A percentile compares a stretch with the other conserved stretches of the same genome.
Evolutionary conservation across 805 yeast species (phyloP).

Genomic region (Lachancea lanzarotensis): DNA sequence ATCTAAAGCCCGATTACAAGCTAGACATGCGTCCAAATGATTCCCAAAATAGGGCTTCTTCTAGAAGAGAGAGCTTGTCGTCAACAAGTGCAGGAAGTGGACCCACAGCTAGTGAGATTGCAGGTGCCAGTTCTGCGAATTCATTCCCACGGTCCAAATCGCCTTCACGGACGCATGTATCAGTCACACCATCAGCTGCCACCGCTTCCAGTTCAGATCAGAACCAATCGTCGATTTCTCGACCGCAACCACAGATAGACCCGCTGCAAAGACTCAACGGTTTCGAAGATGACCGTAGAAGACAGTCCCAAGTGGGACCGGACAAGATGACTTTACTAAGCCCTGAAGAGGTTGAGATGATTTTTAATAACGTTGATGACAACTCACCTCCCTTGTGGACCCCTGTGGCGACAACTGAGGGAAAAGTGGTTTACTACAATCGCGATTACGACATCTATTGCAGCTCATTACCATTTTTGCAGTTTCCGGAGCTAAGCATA

Average conservation of each 20-base stretch:
- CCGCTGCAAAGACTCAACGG: slow-evolving; percentile 8
- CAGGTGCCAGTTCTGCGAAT: neutral
- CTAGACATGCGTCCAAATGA: slow-evolving; percentile 7
- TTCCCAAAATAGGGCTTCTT: neutral
- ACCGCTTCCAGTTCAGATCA: neutral
- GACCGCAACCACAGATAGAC: slow-evolving; percentile 8
- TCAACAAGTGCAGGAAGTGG: slow-evolving; percentile 15
- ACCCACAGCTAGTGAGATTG: slow-evolving; percentile 1
- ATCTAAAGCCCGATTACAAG: slow-evolving; percentile 9
- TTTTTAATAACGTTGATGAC: slow-evolving; percentile 31
- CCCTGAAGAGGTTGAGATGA: slow-evolving; percentile 34
- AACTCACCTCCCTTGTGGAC: slow-evolving; percentile 48
- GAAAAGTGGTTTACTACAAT: slow-evolving; percentile 52
- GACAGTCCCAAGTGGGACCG: slow-evolving; percentile 44
- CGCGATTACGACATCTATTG: slow-evolving; percentile 55
- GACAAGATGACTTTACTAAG: slow-evolving; percentile 31
- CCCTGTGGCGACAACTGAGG: slow-evolving; percentile 47
- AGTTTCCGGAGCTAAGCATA: slow-evolving; percentile 33
- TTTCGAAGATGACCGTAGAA: slow-evolving; percentile 34
- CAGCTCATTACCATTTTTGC: slow-evolving; percentile 48
- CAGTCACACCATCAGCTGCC: neutral
- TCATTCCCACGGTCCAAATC: neutral
- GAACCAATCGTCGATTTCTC: neutral
- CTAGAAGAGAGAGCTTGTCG: neutral
- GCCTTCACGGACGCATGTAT: neutral